phyloP scores from a whole-genome alignment of 495 filamentous ascomycete genomes.

The Trichoderma gamsii region DNA sequence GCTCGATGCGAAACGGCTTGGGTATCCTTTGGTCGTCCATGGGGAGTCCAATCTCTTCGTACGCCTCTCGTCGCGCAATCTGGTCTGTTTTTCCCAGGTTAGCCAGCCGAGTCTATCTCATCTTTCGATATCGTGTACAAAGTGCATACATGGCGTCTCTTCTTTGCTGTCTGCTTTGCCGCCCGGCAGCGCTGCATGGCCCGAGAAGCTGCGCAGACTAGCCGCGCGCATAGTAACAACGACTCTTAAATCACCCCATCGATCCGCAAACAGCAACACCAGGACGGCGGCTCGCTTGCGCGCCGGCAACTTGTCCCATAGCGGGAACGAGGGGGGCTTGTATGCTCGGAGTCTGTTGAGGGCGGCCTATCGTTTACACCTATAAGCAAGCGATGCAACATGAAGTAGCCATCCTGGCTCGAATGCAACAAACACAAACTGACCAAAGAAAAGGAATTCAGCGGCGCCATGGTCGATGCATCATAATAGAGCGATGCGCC shows the following conservation, averaged over 20 bases:
- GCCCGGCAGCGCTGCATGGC: conserved; percentile 83
- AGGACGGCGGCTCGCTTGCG: conserved; percentile 75
- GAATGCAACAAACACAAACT: conserved; percentile 25
- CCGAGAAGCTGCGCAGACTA: conserved; percentile 60
- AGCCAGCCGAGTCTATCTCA: background rate
- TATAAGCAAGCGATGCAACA: background rate
- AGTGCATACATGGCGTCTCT: conserved; percentile 42
- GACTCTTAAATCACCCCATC: conserved; percentile 65
- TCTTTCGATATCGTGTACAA: background rate
- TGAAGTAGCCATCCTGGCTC: background rate
- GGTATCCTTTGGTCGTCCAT: conserved; percentile 56
- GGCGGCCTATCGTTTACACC: conserved; percentile 51
- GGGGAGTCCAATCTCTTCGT: conserved; percentile 85
- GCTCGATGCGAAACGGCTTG: conserved; percentile 68
- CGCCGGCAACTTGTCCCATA: conserved; percentile 57
- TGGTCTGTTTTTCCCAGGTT: conserved; percentile 46
- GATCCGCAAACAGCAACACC: conserved; percentile 77
- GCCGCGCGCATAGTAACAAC: conserved; percentile 83
- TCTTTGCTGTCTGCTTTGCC: conserved; percentile 52
- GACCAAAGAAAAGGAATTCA: conserved; percentile 52
- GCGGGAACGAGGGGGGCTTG: conserved; percentile 49
- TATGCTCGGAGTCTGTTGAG: conserved; percentile 70
- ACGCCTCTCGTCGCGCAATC: conserved; percentile 81
- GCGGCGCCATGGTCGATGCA: conserved; percentile 48
- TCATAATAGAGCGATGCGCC: conserved; percentile 42